These are phyloP conservation scores for Acanthamoeba culbertsoni DNA, from an alignment of 208 protist genomes.

Conservation along the genomic window DNA sequence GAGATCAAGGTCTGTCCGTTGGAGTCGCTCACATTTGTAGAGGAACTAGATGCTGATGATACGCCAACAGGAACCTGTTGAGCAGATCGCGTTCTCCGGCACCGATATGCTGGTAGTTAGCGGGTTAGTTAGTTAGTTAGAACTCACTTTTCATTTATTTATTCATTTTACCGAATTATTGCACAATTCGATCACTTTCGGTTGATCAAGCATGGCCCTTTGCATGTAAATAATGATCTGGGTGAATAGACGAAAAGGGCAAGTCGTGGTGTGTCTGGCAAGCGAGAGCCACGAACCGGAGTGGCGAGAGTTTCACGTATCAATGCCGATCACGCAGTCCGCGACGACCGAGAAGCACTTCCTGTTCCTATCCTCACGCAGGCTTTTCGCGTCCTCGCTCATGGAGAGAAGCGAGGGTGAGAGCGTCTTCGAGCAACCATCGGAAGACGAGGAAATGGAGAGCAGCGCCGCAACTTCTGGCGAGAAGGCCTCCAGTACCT, in stretches of 20 bases:
- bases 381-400: not conserved
- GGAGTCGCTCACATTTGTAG: too few relatives aligned
- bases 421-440: not conserved
- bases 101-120: not conserved
- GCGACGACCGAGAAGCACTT: not conserved
- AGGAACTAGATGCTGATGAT: too few relatives aligned
- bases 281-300: not conserved
- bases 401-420: not conserved
- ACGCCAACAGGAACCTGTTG: not conserved
- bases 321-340: constrained; percentile 10
- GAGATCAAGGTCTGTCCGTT: not conserved
- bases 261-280: not conserved
- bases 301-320: not conserved
- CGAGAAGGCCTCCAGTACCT: too few relatives aligned
- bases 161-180: too few relatives aligned
- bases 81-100: not conserved
- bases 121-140: too few relatives aligned
- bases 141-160: too few relatives aligned
- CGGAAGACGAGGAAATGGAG: not conserved
- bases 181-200: too few relatives aligned
- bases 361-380: not conserved
- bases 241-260: not conserved
- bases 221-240: too few relatives aligned
- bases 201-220: too few relatives aligned
- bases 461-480: too few relatives aligned